Base-by-base conservation (phyloP, 2,329 filamentous ascomycete species). In the Verticillium nonalfalfae region DNA sequence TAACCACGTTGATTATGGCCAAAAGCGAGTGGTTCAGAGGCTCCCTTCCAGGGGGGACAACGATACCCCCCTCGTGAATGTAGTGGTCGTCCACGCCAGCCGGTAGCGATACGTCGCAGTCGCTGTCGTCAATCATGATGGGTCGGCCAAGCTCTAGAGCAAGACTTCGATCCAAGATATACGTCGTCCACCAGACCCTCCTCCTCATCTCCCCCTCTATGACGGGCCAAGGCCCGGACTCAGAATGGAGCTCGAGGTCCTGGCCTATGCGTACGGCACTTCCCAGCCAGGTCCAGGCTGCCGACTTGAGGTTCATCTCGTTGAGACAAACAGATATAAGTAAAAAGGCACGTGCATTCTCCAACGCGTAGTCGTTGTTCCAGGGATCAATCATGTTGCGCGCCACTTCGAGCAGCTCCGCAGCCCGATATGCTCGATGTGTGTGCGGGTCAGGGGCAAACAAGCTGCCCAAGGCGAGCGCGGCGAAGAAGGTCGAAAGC, bases 101-200 rank as follows among this genome's bases (percentile, higher is more conserved):
- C 0, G 94, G 94, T 33, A 97, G 83, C 26, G 85, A 81, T 7
- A 93, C 88, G 67, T 97, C 91, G 77, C 92, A 97, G 73, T 98
- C 94, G 36, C 86, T 83, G 68, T 98, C 94, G 70, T 93, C 84
- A 70, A 98, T 96, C 66, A 93, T 76, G 61, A 90, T 85, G 0
- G 94, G 92, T 58, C 90, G 87, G 9, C 91, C 90, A 38, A 93
- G 81, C 71, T 97, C 93, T 13, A 96, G 79, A 0, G 92, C 88
- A 58, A 96, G 78, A 33, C 90, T 83, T 64, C 93, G 86, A 76
- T 99, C 95, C 77, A 93, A 87, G 55, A 92, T 86, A 75, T 98
- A 98, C 61, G 97, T 85, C 14, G 91, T 87, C 93, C 95, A 99
- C 94, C 94, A 99, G 2, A 95, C 85, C 60, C 93, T 84, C 63